Base-by-base conservation (phyloP, 2,329 filamentous ascomycete genomes). In the Cladosporium cucumerinum region DNA sequence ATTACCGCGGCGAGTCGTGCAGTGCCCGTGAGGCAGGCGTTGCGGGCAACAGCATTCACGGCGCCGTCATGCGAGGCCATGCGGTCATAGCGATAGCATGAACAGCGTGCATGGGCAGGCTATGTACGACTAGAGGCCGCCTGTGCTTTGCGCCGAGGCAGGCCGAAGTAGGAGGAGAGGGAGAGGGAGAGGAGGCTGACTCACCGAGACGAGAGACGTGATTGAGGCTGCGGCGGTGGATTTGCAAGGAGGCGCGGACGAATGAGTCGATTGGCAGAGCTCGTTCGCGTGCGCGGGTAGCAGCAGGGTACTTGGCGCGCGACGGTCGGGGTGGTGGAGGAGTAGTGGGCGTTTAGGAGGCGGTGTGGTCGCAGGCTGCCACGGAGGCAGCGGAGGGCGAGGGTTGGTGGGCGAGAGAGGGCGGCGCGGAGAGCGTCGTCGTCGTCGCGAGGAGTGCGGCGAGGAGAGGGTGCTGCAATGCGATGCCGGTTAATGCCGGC, bases 1-100 rank as follows among this genome's bases (percentile, higher is more conserved):
- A 52, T 49, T 61, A 16, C 59, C 46, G 59, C 48, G 46, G 46
- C n/a, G 58, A 61, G 58, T 46, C 58, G 58, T 61, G 58, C 58
- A 28, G 28, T 36, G 28, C 51, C 26, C 49, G 18, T 54, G 51
- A 30, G 30, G 46, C 58, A 61, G 58, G 48, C 48, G 59, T 39
- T 21, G 48, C 59, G 59, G 46, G 59, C 59, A 23, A 26, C 28
- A 49, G 32, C 48, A 61, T 34, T 39, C 59, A 61, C 59, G 59
- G 30, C 21, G 30, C 12, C 28, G 59, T 61, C 59, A 43, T 54
- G 30, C 48, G 59, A 36, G 23, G 32, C 48, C 48, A 54, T 30
- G 59, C 48, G 26, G n/a, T 26, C 32, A 49, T 16, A 30, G 59
- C 34, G 32, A 43, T 49, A 23, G 59, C 46, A 52, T 54, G 59